Base-by-base conservation (phyloP, 2,329 filamentous ascomycete genomes). In the Magnaporthiopsis rhizophila region DNA sequence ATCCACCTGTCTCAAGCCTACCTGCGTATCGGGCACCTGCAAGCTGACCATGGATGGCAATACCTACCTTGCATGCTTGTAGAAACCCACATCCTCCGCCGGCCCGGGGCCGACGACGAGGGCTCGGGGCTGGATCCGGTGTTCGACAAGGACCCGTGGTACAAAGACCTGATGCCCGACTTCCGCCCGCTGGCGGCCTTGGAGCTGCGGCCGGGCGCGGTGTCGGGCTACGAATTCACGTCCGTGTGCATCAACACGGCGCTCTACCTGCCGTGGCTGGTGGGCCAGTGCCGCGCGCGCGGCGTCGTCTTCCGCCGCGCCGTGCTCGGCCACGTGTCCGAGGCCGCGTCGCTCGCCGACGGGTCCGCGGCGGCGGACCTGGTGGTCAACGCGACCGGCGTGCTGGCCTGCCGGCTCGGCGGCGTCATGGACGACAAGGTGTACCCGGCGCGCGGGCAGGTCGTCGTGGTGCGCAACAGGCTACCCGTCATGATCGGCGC, bases 241-340 rank as follows among this genome's bases (percentile, higher is more conserved):
- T 94, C 90, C 0, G 88, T 97, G 57, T 97, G 93, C 77, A 94
- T 97, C 74, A 97, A 98, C 77, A 91, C 91, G 0, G 86, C 90
- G 58, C 77, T 97, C 65, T 98, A 97, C 76, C 85, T 97, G 2
- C 86, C 91, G 4, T 97, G 90, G 86, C 86, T 98, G 0, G 80
- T 90, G 0, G 89, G 90, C 0, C 88, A 95, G 77, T 96, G 91
- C 74, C 81, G 90, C 34, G 86, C 86, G 69, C 85, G 86, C 65
- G 90, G 91, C 34, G 89, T 90, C 8, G 79, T 86, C 0, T 79
- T 94, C 71, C 83, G 85, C 70, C 84, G 91, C 26, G 85, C 78
- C 3, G 74, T 83, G 1, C 76, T 93, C 60, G 76, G 78, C n/a
- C 90, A 97, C 74, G 84, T 98, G 65, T 76, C 80, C 0, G 89